These are phyloP conservation scores for Saturnispora mendoncae DNA, from an alignment of 805 yeast genomes.

Conservation along the genomic window DNA sequence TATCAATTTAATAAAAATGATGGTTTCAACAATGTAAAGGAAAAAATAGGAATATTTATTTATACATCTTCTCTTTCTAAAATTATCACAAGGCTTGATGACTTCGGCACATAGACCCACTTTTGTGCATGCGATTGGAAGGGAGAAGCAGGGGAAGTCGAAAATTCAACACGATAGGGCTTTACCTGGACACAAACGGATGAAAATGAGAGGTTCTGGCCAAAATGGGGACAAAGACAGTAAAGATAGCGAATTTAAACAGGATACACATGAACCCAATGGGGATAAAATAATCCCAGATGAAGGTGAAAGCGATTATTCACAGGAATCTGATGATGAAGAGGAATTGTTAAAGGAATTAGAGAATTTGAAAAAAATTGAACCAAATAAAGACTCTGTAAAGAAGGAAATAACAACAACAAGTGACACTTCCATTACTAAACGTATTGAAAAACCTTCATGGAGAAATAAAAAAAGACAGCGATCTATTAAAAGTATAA, in stretches of 20 bases:
- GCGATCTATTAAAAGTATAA: slow-evolving; percentile 12
- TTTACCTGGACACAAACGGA: slow-evolving; percentile 44
- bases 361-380: slow-evolving; percentile 29
- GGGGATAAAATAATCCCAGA: slow-evolving; percentile 18
- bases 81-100: slow-evolving; percentile 29
- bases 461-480: slow-evolving; percentile 15
- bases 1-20: too few species aligned
- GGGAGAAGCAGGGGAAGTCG: slow-evolving; percentile 7
- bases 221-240: slow-evolving; percentile 29
- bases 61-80: neutral
- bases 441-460: neutral
- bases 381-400: slow-evolving; percentile 14
- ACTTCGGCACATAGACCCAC: slow-evolving; percentile 67
- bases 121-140: slow-evolving; percentile 52
- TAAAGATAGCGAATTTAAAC: slow-evolving; percentile 37
- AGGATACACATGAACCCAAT: slow-evolving; percentile 26
- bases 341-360: slow-evolving; percentile 38
- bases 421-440: too few species aligned
- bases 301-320: slow-evolving; percentile 23
- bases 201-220: slow-evolving; percentile 46
- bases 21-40: too few species aligned
- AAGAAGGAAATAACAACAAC: too few species aligned
- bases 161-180: slow-evolving; percentile 42
- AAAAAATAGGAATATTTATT: neutral
- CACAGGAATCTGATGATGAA: slow-evolving; percentile 43